phyloP scores from a whole-genome alignment of 2,329 filamentous ascomycete genomes.

The Fusarium heterosporum region DNA sequence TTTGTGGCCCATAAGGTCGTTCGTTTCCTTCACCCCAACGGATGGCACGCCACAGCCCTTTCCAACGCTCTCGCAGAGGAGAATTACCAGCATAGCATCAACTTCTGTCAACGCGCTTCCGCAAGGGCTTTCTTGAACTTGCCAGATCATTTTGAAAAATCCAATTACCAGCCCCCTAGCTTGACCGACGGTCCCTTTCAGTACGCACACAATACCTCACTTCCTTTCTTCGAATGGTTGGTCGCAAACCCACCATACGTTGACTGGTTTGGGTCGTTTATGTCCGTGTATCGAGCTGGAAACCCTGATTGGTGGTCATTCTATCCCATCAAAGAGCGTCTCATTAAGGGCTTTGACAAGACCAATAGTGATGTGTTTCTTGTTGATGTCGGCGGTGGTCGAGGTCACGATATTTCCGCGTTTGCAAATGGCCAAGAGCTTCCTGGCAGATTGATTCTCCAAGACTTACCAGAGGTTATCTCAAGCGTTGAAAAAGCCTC shows the following conservation, averaged over 20 bases:
- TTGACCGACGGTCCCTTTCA: slow-evolving; percentile 18
- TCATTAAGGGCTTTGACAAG: slow-evolving; percentile 7
- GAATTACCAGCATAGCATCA: slow-evolving; percentile 26
- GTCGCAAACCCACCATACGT: slow-evolving; percentile 19
- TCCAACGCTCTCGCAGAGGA: slow-evolving; percentile 24
- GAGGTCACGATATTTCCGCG: slow-evolving; percentile 35
- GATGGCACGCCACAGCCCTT: slow-evolving; percentile 25
- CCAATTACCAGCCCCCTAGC: slow-evolving; percentile 17
- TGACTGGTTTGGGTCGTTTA: slow-evolving; percentile 30
- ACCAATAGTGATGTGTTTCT: slow-evolving; percentile 19
- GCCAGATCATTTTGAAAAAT: slow-evolving; percentile 21
- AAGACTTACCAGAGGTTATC: slow-evolving; percentile 40
- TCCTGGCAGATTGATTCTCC: slow-evolving; percentile 23
- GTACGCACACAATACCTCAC: slow-evolving; percentile 17
- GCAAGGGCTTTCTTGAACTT: slow-evolving; percentile 19
- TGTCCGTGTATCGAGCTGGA: slow-evolving; percentile 26
- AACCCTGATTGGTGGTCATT: slow-evolving; percentile 26
- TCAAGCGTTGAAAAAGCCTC: slow-evolving; percentile 6
- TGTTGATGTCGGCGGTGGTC: slow-evolving; percentile 36
- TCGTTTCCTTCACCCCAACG: slow-evolving; percentile 7
- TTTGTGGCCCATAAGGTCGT: slow-evolving; percentile 26
- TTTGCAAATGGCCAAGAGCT: slow-evolving; percentile 18
- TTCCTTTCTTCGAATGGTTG: slow-evolving; percentile 25
- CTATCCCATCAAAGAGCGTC: slow-evolving; percentile 19
- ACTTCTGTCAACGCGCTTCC: slow-evolving; percentile 21